Conservation (phyloP, 306 rosid species). For the Lotus japonicus region DNA sequence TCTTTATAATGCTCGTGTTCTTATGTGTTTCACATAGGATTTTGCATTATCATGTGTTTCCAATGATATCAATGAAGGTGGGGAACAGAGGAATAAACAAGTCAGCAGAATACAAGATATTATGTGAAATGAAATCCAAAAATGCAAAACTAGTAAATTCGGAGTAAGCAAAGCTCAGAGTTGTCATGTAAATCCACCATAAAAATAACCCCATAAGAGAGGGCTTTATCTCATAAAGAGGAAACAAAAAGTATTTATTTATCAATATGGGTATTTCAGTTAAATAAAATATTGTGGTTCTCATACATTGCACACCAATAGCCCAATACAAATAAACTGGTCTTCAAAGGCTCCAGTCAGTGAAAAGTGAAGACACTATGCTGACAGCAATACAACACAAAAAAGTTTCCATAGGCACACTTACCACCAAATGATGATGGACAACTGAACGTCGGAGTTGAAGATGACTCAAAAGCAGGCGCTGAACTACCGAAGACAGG, state of each 20-base stretch:
- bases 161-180: no score
- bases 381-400: no score
- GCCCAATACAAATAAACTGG: not conserved
- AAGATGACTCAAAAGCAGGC: no score
- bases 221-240: no score
- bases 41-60: not conserved
- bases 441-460: no score
- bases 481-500: no score
- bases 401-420: not conserved
- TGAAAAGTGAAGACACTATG: no score
- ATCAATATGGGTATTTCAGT: not conserved
- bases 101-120: no score
- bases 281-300: not conserved
- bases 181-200: no score
- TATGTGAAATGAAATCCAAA: no score
- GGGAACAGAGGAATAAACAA: no score
- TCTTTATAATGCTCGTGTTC: not conserved
- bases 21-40: not conserved
- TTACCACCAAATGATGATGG: constrained; percentile 48
- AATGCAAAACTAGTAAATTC: not conserved
- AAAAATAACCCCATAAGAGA: no score
- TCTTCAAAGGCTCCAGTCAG: not conserved
- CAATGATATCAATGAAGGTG: not conserved
- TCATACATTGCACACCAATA: not conserved
- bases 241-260: not conserved